Percentiles rank a stretch among this genome's conserved stretches.
Conservation (phyloP, 495 filamentous ascomycete genomes). For the Penicillium crystallinum region DNA sequence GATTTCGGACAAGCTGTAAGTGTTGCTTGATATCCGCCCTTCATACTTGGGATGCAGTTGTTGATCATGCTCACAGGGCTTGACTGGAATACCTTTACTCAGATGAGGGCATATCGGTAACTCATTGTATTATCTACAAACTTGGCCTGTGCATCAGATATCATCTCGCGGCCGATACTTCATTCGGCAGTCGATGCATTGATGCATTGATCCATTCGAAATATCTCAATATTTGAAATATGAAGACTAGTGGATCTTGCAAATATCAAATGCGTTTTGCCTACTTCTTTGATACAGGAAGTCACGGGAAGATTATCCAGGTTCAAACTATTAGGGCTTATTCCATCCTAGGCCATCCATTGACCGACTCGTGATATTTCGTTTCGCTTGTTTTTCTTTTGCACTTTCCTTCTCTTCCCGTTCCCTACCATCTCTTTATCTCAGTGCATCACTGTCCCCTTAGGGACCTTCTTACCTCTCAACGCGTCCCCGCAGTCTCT, state of each 20-base stretch:
- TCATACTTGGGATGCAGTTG: neutral
- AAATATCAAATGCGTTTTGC: neutral
- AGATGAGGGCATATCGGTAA: neutral
- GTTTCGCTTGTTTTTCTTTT: neutral
- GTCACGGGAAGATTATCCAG: too few species aligned
- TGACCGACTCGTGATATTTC: neutral
- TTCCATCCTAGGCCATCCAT: neutral
- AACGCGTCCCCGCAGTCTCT: neutral
- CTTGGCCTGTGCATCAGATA: neutral
- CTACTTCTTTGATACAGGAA: neutral
- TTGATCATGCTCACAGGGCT: neutral
- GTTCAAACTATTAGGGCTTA: neutral
- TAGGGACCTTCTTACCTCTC: too few species aligned
- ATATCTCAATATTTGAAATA: neutral
- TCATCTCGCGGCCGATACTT: neutral
- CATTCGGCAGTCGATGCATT: neutral
- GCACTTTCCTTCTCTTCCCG: neutral
- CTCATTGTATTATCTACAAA: neutral
- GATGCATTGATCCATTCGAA: neutral
- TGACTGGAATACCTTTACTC: neutral
- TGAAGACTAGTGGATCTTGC: neutral
- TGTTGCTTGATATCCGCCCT: neutral
- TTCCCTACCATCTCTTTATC: neutral
- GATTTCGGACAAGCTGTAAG: neutral
- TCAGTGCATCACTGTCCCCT: neutral